A percentile compares a stretch with the other conserved stretches of the same genome.
Evolutionary conservation across 176 grass and related monocot genomes (phyloP).

Genomic region (Avena sativa): DNA sequence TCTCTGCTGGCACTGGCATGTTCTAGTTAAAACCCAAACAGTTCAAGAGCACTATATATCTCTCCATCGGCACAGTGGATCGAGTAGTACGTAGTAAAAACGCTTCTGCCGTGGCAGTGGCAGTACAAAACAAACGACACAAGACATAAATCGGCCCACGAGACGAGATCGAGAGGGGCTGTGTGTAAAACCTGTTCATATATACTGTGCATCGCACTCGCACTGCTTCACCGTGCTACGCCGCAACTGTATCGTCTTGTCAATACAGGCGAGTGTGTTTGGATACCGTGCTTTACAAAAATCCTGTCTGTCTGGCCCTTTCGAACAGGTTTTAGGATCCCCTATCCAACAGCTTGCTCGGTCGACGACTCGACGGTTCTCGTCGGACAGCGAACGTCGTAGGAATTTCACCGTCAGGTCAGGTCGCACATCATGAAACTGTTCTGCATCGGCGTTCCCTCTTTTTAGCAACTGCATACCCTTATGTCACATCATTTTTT

Average conservation of each 20-base stretch:
- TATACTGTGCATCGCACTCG: conserved; percentile 5
- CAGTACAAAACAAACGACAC: not conserved
- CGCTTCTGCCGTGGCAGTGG: too few relatives aligned
- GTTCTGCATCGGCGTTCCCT: not conserved
- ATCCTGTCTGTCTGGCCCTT: not conserved
- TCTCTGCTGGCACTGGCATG: not conserved
- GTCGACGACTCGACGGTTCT: not conserved
- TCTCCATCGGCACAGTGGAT: not conserved
- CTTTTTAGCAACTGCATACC: not conserved
- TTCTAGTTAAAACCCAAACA: not conserved
- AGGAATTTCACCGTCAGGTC: not conserved
- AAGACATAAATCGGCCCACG: not conserved
- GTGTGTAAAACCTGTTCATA: conserved; percentile 25
- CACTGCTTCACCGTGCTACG: not conserved
- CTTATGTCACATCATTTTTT: too few relatives aligned
- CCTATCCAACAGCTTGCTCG: not conserved
- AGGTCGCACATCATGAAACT: not conserved
- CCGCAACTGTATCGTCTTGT: not conserved
- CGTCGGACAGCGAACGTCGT: not conserved
- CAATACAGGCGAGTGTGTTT: not conserved
- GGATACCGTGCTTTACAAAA: not conserved
- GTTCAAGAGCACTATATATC: not conserved
- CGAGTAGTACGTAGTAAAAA: not conserved
- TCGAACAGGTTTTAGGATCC: conserved; percentile 8
- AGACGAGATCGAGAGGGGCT: not conserved